Evolutionary conservation across 768 basidiomycete species (phyloP), one percentile per base, ranked within the genome.

Genomic region (Pulveroboletus frians): DNA sequence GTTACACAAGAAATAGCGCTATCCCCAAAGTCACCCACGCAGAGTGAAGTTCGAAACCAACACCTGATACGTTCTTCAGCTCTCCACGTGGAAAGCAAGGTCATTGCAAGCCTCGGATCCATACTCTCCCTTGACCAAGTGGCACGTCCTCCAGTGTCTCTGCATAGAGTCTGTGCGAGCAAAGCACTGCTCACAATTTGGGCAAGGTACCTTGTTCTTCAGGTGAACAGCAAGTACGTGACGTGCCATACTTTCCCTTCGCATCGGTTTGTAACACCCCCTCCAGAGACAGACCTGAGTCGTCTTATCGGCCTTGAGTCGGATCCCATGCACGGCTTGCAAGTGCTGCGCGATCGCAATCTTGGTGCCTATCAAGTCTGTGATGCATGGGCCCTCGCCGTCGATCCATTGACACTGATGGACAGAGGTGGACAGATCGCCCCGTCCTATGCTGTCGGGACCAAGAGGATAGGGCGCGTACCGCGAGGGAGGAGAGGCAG

Each of bases 161-260:
- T 56, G 54, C 47, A 65, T 10, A 13, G 63, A 65, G 35, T 65
- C 63, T 9, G 7, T 21, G 7, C 64, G 60, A 11, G 66, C 63
- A 20, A 67, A 65, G 21, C 10, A 15, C 23, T 45, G 46, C 9
- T 45, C 39, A 29, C 66, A 65, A 17, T 10, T n/a, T 1, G 44
- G 17, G 21, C 66, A 66, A 6, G 14, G 13, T 6, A 49, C 59
- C 42, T 52, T 66, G 45, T 61, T 43, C 38, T 30, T 36, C 39
- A 63, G 30, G 15, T 65, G 66, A 1, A 68, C 53, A 0, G 58
- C 36, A 9, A 64, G 50, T 14, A 66, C 31, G 9, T 68, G 64
- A 0, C 66, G 64, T 0, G 54, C 3, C 2, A 65, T 54, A 43
- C 64, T 68, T 17, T 68, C 64, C 43, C 39, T 53, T 0, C 42